A percentile compares a stretch with the other conserved stretches of the same genome.
These are phyloP conservation scores for Arabidopsis lyrata DNA, from an alignment of 441 rosid species.

Conservation along the genomic window DNA sequence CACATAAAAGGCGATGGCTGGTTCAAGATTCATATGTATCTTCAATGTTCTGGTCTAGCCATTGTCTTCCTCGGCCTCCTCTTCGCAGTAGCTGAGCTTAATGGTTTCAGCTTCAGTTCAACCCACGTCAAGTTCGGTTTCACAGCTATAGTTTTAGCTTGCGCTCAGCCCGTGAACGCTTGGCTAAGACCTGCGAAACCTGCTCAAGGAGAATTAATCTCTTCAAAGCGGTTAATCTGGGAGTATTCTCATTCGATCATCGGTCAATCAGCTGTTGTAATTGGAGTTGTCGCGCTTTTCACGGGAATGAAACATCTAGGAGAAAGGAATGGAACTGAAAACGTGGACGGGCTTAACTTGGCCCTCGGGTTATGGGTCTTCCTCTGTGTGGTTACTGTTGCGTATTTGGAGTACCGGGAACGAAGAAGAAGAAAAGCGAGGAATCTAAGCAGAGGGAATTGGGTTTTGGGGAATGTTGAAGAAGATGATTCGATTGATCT, in stretches of 20 bases:
- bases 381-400: slow-evolving; percentile 52
- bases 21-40: slow-evolving; percentile 89
- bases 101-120: slow-evolving; percentile 73
- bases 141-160: slow-evolving; percentile 75
- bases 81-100: slow-evolving; percentile 95
- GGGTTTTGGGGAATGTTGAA: slow-evolving; percentile 84
- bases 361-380: slow-evolving; percentile 77
- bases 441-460: slow-evolving; percentile 66
- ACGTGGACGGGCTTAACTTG: slow-evolving; percentile 74
- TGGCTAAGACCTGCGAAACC: slow-evolving; percentile 79
- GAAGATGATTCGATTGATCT: slow-evolving; percentile 89
- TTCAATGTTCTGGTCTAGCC: slow-evolving; percentile 91
- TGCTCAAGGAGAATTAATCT: slow-evolving; percentile 58
- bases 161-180: slow-evolving; percentile 86
- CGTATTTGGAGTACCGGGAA: slow-evolving; percentile 80
- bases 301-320: slow-evolving; percentile 91
- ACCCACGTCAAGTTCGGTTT: slow-evolving; percentile 86
- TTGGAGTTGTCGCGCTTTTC: slow-evolving; percentile 74
- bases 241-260: slow-evolving; percentile 76
- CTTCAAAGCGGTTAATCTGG: slow-evolving; percentile 73
- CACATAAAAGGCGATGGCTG: slow-evolving; percentile 97
- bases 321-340: slow-evolving; percentile 81
- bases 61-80: slow-evolving; percentile 85
- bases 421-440: slow-evolving; percentile 57
- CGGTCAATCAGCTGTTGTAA: slow-evolving; percentile 72